Percentiles rank a stretch among this genome's conserved stretches.
phyloP scores from a whole-genome alignment of 495 filamentous ascomycete species.

The Penicillium salamii region DNA sequence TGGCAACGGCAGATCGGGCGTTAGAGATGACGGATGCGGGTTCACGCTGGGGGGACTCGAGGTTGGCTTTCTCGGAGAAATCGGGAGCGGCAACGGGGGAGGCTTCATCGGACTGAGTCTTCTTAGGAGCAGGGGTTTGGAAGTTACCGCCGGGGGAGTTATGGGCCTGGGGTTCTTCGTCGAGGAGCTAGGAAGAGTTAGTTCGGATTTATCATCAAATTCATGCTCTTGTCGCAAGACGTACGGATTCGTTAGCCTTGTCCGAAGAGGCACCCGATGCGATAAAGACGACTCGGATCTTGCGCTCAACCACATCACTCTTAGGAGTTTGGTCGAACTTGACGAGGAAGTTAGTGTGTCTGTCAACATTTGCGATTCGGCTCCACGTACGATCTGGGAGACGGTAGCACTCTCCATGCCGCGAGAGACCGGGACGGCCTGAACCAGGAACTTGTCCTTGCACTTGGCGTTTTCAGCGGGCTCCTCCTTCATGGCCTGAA shows the following conservation, averaged over 20 bases:
- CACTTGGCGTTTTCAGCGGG: slow-evolving; percentile 82
- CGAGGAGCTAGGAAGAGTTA: slow-evolving; percentile 19
- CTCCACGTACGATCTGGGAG: slow-evolving; percentile 66
- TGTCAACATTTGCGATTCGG: background rate
- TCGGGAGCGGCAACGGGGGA: slow-evolving; percentile 40
- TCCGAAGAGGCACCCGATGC: slow-evolving; percentile 51
- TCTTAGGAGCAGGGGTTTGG: slow-evolving; percentile 47
- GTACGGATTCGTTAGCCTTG: slow-evolving; percentile 48
- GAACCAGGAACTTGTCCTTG: slow-evolving; percentile 97
- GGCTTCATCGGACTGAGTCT: slow-evolving; percentile 26
- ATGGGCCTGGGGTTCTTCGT: slow-evolving; percentile 55
- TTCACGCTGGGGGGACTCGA: slow-evolving; percentile 31
- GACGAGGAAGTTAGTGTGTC: slow-evolving; percentile 15
- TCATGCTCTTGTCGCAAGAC: slow-evolving; percentile 3
- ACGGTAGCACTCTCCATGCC: slow-evolving; percentile 81
- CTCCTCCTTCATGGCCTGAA: slow-evolving; percentile 97
- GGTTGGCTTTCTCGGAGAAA: slow-evolving; percentile 43
- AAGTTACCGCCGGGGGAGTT: slow-evolving; percentile 52
- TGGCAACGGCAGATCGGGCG: slow-evolving; percentile 41
- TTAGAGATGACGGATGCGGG: slow-evolving; percentile 13
- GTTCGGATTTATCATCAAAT: background rate
- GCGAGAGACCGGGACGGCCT: slow-evolving; percentile 80
- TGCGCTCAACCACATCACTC: slow-evolving; percentile 78
- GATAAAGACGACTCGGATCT: slow-evolving; percentile 90
- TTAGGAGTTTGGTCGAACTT: slow-evolving; percentile 74